These are phyloP conservation scores for Solanum aculeatissimum DNA, from an alignment of 305 asterid genomes.

Conservation along the genomic window DNA sequence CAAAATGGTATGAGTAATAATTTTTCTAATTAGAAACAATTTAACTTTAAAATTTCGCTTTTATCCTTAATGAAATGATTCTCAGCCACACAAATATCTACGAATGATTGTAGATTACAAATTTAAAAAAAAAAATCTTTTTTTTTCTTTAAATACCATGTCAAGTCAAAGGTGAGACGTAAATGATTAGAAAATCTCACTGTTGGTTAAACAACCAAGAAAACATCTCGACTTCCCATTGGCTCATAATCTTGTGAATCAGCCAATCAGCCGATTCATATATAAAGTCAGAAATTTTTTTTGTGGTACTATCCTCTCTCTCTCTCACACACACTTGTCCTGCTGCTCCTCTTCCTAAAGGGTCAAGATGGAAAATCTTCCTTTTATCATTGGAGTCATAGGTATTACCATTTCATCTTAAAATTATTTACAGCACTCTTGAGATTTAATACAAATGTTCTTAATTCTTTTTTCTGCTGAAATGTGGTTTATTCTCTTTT, in stretches of 20 bases:
- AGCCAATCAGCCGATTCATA: background rate
- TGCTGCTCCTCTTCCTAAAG: background rate
- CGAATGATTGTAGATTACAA: no score
- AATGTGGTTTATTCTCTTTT: background rate
- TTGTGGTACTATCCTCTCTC: background rate
- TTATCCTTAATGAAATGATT: no score
- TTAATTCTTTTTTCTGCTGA: background rate
- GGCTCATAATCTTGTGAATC: background rate
- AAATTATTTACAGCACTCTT: background rate
- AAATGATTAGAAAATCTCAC: background rate
- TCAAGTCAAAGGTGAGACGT: no score
- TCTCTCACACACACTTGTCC: background rate
- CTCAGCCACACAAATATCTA: no score
- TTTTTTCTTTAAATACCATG: no score
- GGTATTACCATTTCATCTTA: slow-evolving; percentile 3
- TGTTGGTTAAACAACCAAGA: background rate
- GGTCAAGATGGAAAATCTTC: slow-evolving; percentile 23
- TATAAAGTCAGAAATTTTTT: no score
- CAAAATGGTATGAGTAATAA: no score
- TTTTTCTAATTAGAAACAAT: no score
- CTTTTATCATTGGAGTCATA: slow-evolving; percentile 28
- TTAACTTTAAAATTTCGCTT: no score
- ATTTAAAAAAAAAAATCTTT: no score
- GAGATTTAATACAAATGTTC: background rate
- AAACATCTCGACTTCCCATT: background rate